phyloP scores from a whole-genome alignment of 176 grass and related monocot genomes.

The Eremochloa ophiuroides region DNA sequence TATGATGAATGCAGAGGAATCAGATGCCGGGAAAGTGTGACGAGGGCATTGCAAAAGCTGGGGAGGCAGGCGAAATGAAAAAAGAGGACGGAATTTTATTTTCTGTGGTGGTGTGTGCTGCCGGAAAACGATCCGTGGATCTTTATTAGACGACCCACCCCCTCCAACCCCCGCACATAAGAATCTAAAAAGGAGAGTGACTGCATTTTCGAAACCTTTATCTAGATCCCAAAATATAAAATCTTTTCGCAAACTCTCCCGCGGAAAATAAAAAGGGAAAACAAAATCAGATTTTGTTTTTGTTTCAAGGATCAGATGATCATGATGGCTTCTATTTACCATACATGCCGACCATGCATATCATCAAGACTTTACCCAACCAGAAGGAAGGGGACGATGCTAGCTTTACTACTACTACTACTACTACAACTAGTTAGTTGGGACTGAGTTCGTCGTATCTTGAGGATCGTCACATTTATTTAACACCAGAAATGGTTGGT shows the following conservation, averaged over 20 bases:
- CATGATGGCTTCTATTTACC: background rate
- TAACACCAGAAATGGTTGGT: background rate
- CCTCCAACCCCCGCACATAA: background rate
- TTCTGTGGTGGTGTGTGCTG: background rate
- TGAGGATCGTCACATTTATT: background rate
- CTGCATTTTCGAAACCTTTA: constrained; percentile 29
- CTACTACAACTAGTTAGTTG: background rate
- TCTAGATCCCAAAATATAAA: constrained; percentile 16
- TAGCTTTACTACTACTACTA: too few species aligned
- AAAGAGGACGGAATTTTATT: background rate
- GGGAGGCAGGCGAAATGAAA: background rate
- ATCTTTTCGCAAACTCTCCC: background rate
- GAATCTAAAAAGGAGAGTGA: constrained; percentile 18
- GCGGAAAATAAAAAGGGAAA: background rate
- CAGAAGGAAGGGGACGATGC: background rate
- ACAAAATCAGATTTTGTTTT: background rate
- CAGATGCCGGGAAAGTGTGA: constrained; percentile 23
- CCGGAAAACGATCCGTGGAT: constrained; percentile 37
- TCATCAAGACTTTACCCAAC: background rate
- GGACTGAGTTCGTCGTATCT: background rate
- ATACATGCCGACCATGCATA: background rate
- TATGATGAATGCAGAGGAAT: constrained; percentile 42
- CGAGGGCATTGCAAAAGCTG: background rate
- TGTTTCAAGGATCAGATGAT: background rate
- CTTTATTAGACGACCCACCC: constrained; percentile 4